phyloP scores from a whole-genome alignment of 805 yeast species.

The Metschnikowia henanensis region DNA sequence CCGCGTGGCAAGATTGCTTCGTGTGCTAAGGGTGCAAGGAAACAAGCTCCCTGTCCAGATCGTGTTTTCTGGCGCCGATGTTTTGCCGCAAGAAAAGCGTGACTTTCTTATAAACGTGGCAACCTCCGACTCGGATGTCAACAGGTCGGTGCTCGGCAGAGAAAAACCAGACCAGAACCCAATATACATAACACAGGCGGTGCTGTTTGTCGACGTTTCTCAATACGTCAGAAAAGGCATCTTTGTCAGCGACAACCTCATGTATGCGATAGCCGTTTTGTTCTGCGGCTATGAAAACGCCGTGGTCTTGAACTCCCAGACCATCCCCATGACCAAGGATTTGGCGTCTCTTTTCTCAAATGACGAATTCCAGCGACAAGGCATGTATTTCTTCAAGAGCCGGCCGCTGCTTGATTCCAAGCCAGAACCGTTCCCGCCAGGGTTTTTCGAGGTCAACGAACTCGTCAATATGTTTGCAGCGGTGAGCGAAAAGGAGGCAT shows the following conservation, averaged over 20 bases:
- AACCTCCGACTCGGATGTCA: neutral
- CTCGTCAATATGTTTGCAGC: slow-evolving; percentile 24
- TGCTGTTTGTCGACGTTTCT: slow-evolving; percentile 29
- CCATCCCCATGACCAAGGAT: slow-evolving; percentile 10
- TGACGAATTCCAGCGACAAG: slow-evolving; percentile 22
- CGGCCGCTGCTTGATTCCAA: slow-evolving; percentile 24
- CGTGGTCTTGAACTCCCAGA: slow-evolving; percentile 5
- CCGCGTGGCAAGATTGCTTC: slow-evolving; percentile 22
- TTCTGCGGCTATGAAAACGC: slow-evolving; percentile 9
- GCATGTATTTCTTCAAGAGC: slow-evolving; percentile 29
- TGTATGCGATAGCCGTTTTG: slow-evolving; percentile 2
- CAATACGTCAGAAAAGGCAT: slow-evolving; percentile 10
- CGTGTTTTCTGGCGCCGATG: slow-evolving; percentile 16
- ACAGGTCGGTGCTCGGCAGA: neutral
- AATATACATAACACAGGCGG: slow-evolving; percentile 19
- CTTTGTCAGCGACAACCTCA: slow-evolving; percentile 1
- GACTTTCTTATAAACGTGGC: slow-evolving; percentile 9
- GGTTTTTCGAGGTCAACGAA: slow-evolving; percentile 30
- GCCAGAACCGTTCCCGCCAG: slow-evolving; percentile 23
- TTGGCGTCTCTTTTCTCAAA: slow-evolving; percentile 17
- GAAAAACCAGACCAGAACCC: neutral
- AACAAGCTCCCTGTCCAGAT: slow-evolving; percentile 34
- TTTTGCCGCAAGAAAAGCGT: slow-evolving; percentile 6
- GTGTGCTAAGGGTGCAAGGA: slow-evolving; percentile 25
- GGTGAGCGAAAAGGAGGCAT: slow-evolving; percentile 19